These are phyloP conservation scores for Wickerhamiella parazyma DNA, from an alignment of 805 yeast genomes.

Conservation along the genomic window DNA sequence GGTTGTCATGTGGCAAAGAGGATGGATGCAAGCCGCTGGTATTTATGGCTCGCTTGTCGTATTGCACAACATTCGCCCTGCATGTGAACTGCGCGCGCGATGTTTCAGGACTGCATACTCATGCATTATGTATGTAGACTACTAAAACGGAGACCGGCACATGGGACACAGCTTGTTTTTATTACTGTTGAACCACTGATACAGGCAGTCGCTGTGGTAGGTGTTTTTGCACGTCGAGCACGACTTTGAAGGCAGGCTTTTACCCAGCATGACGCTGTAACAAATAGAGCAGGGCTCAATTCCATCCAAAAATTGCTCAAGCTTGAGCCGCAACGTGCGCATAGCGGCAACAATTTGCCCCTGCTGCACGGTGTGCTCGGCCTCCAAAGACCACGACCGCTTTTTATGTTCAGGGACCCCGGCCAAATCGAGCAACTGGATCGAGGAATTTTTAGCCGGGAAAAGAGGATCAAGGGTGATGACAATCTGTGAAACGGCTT, in stretches of 20 bases:
- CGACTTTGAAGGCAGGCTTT: conserved; percentile 73
- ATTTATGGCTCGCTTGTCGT: not conserved
- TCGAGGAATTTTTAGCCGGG: conserved; percentile 50
- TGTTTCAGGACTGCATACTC: not conserved
- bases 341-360: conserved; percentile 46
- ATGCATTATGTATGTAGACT: not conserved
- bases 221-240: conserved; percentile 87
- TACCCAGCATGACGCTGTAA: conserved; percentile 81
- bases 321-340: conserved; percentile 46
- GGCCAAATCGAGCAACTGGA: conserved; percentile 64
- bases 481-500: conserved; percentile 30
- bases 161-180: conserved; percentile 89
- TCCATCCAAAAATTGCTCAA: conserved; percentile 75
- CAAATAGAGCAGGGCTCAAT: conserved; percentile 97
- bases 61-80: too few relatives aligned
- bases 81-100: not conserved
- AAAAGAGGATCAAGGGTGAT: conserved; percentile 59
- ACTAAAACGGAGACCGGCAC: conserved; percentile 45
- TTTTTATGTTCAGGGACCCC: conserved; percentile 89
- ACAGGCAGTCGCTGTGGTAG: conserved; percentile 90
- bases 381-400: conserved; percentile 90
- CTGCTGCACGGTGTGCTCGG: conserved; percentile 57
- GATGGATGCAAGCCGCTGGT: too few relatives aligned
- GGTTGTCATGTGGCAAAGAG: not conserved
- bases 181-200: conserved; percentile 94